Evolutionary conservation across 2,329 filamentous ascomycete species (phyloP).

Genomic region (Xylariales sp.): DNA sequence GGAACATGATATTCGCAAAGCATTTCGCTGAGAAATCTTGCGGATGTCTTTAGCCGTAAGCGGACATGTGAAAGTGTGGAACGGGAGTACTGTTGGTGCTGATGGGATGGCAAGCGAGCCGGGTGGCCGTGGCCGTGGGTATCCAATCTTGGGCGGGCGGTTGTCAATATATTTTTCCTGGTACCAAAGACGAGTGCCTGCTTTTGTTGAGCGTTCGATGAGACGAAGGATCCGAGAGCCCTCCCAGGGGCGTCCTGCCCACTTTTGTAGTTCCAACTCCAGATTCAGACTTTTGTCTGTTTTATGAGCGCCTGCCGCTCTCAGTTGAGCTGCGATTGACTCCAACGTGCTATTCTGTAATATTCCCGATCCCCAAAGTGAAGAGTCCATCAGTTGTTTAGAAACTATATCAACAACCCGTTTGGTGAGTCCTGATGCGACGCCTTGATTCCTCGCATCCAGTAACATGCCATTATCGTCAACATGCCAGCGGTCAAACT

Average conservation of each 20-base stretch:
- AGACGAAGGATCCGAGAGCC: conserved; percentile 80
- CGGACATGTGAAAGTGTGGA: conserved; percentile 96
- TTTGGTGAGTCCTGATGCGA: conserved; percentile 77
- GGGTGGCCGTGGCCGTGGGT: conserved; percentile 71
- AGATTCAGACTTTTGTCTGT: conserved; percentile 30
- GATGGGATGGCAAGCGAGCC: conserved; percentile 70
- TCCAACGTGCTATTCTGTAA: conserved; percentile 54
- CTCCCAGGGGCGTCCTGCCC: conserved; percentile 80
- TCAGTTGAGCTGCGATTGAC: conserved; percentile 43
- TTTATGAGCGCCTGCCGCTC: conserved; percentile 29
- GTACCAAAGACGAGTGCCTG: conserved; percentile 82
- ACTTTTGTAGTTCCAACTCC: conserved; percentile 41
- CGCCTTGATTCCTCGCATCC: conserved; percentile 60
- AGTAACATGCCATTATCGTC: conserved; percentile 77
- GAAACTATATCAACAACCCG: conserved; percentile 87
- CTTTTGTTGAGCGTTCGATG: conserved; percentile 77
- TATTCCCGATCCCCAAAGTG: conserved; percentile 75
- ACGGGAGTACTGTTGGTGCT: conserved; percentile 90
- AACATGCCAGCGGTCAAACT: conserved; percentile 89
- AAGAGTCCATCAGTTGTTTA: conserved; percentile 81
- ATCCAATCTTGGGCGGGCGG: conserved; percentile 53
- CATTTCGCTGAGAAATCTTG: conserved; percentile 92
- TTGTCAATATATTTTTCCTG: conserved; percentile 68
- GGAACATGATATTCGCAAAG: conserved; percentile 85
- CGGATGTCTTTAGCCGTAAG: conserved; percentile 88